Percentiles rank a stretch among this genome's conserved stretches.
These are phyloP conservation scores for Lenzites betulinus DNA, from an alignment of 768 basidiomycete species.

Conservation along the genomic window DNA sequence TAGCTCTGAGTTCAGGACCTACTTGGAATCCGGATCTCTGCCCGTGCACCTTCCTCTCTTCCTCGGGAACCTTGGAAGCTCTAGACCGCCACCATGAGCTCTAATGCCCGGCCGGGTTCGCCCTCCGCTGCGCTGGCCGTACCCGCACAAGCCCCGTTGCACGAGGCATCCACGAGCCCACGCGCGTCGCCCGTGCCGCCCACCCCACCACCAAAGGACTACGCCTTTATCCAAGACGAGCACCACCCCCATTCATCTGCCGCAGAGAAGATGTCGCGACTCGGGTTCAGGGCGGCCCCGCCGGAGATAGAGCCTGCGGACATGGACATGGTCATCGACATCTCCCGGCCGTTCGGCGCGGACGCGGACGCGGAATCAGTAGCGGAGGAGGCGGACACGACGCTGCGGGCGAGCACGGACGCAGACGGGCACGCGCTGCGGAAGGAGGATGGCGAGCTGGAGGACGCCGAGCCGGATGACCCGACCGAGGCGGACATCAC, in stretches of 20 bases:
- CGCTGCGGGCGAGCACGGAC: constrained; percentile 10
- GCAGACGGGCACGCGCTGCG: not conserved
- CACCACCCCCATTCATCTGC: not conserved
- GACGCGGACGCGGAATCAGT: not conserved
- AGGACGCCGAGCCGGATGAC: constrained; percentile 8
- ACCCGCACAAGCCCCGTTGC: not conserved
- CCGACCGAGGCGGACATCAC: not conserved
- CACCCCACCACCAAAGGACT: constrained; percentile 8
- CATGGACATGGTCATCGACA: constrained; percentile 6
- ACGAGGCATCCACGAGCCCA: constrained; percentile 8
- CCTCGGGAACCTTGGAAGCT: not conserved
- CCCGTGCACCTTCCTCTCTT: too few relatives aligned
- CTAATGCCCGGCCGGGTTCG: not conserved
- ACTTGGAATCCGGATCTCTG: too few relatives aligned
- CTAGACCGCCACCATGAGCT: not conserved
- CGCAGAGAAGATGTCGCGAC: constrained; percentile 11
- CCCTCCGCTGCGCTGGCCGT: not conserved
- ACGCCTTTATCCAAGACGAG: not conserved
- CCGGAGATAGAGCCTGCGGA: constrained; percentile 9
- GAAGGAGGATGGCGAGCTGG: constrained; percentile 2
- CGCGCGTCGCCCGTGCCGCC: constrained; percentile 15
- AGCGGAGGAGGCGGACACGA: constrained; percentile 18
- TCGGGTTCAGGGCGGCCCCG: constrained; percentile 13
- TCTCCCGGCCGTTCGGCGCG: not conserved
- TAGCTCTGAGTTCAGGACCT: too few relatives aligned